Evolutionary conservation across 495 filamentous ascomycete species (phyloP).

Genomic region (Aspergillus baeticus): DNA sequence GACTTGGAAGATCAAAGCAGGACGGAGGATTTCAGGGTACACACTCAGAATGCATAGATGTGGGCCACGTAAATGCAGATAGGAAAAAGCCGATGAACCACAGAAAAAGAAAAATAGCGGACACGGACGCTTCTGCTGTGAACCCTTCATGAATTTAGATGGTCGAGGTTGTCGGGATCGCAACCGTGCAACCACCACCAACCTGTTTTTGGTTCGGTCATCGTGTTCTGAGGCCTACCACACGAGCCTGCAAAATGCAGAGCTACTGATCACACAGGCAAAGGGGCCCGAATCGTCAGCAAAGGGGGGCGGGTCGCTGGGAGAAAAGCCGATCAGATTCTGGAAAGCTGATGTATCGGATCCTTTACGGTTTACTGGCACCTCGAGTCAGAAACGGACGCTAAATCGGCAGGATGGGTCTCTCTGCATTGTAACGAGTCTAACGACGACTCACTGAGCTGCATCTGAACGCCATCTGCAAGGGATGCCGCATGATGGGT

Average conservation of each 20-base stretch:
- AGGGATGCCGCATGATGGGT: conserved; percentile 20
- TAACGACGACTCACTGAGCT: conserved; percentile 3
- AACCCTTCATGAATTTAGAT: not conserved
- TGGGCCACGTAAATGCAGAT: not conserved
- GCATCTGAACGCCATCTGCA: conserved; percentile 20
- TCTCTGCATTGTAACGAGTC: conserved; percentile 14
- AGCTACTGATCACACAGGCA: not conserved
- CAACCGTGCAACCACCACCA: not conserved
- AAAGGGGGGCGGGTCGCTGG: conserved; percentile 17
- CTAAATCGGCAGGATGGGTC: conserved; percentile 19
- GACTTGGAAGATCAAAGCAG: not conserved
- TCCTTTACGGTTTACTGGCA: conserved; percentile 2
- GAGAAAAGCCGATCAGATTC: conserved; percentile 22
- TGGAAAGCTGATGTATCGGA: conserved; percentile 23
- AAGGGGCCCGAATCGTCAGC: not conserved
- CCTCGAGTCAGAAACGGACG: conserved; percentile 6
- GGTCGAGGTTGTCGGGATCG: not conserved
- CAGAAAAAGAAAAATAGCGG: conserved; percentile 2
- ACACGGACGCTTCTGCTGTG: not conserved
- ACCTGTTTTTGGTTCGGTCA: not conserved
- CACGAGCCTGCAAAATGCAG: not conserved
- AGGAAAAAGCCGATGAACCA: not conserved
- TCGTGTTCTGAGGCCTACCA: not conserved
- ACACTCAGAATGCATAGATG: not conserved
- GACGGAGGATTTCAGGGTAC: not conserved